A percentile compares a stretch with the other conserved stretches of the same genome.
Conservation (phyloP, 2,329 filamentous ascomycete species). For the Paracamarosporium sp. region DNA sequence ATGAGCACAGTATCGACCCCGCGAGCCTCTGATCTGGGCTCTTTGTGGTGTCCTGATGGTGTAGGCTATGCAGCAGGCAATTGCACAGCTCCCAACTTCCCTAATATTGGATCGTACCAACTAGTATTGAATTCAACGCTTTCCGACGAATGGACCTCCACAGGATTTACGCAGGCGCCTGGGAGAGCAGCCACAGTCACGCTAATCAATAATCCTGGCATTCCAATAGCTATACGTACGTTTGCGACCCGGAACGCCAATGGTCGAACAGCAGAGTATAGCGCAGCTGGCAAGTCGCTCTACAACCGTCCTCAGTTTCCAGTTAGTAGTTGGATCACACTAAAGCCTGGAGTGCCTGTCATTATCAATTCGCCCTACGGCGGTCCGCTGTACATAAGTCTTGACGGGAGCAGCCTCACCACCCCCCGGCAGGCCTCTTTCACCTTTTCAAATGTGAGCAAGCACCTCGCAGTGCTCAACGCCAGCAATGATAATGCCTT, state of each 20-base stretch:
- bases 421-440: background rate
- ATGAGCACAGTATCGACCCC: background rate
- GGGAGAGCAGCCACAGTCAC: background rate
- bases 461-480: background rate
- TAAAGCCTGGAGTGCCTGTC: background rate
- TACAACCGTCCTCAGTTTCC: constrained; percentile 3
- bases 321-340: background rate
- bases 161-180: background rate
- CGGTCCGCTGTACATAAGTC: background rate
- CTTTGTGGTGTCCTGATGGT: background rate
- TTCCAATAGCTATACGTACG: background rate
- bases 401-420: background rate
- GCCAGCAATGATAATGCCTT: background rate
- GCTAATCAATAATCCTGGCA: background rate
- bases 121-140: background rate
- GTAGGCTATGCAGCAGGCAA: background rate
- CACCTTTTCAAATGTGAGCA: background rate
- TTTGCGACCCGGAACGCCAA: constrained; percentile 1
- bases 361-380: background rate
- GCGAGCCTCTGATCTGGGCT: background rate
- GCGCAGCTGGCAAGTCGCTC: background rate
- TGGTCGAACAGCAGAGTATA: constrained; percentile 3
- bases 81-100: background rate
- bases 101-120: background rate
- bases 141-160: background rate